phyloP scores from a whole-genome alignment of 768 basidiomycete species.

The Psilocybe tampanensis region DNA sequence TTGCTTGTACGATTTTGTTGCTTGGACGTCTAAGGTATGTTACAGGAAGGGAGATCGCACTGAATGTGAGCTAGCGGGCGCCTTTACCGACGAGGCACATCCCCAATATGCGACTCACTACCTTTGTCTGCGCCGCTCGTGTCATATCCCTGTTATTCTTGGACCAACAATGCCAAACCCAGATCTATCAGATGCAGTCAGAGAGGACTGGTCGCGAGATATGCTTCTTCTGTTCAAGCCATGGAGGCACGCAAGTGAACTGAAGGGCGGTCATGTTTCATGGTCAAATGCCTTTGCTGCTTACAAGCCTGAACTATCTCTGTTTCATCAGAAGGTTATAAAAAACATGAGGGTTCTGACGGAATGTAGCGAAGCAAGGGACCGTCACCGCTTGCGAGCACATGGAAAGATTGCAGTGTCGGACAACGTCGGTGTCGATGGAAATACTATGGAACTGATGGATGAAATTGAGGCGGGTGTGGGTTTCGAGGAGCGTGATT shows the following conservation, averaged over 20 bases:
- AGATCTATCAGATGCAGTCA: not conserved
- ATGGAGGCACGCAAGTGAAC: not conserved
- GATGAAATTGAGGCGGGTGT: not conserved
- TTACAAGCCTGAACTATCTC: not conserved
- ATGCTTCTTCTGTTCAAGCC: slow-evolving; percentile 9
- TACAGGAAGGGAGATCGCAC: not conserved
- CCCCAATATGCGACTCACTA: not conserved
- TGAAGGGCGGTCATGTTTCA: not conserved
- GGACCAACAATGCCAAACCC: slow-evolving; percentile 1
- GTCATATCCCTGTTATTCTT: not conserved
- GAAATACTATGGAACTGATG: not conserved
- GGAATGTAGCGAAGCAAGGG: slow-evolving; percentile 7
- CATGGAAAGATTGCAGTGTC: not conserved
- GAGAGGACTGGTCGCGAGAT: slow-evolving; percentile 1
- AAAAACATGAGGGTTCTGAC: slow-evolving; percentile 3
- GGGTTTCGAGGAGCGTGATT: not conserved
- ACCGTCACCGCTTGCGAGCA: not conserved
- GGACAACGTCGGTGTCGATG: not conserved
- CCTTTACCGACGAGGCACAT: not conserved
- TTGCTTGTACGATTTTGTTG: slow-evolving; percentile 7
- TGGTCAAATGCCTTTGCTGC: not conserved
- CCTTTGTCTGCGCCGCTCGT: not conserved
- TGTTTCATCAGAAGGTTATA: not conserved
- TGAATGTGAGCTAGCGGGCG: not conserved
- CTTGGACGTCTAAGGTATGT: not conserved